These are phyloP conservation scores for Naganishia sp. DNA, from an alignment of 1,284 basidiomycete species.

Conservation along the genomic window DNA sequence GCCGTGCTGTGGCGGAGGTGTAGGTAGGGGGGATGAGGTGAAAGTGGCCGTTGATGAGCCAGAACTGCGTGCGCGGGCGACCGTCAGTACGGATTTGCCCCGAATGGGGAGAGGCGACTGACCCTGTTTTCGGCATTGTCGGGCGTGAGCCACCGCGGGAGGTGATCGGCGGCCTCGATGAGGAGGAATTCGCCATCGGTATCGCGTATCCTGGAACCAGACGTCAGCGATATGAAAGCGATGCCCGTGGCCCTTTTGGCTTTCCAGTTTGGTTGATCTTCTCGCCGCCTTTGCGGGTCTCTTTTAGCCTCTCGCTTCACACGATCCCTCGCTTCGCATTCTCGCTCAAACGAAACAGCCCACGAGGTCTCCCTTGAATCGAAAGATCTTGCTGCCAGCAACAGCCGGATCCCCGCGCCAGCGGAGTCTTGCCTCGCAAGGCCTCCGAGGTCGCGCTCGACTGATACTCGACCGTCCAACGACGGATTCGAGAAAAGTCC, in stretches of 20 bases:
- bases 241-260: constrained; percentile 4
- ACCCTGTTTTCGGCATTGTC: constrained; percentile 85
- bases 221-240: background rate
- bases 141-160: constrained; percentile 90
- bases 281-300: no score
- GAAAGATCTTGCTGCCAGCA: no score
- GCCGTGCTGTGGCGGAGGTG: constrained; percentile 65
- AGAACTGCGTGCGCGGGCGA: constrained; percentile 63
- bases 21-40: constrained; percentile 81
- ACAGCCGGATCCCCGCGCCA: no score
- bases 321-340: no score
- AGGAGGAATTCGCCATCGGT: constrained; percentile 94
- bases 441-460: no score
- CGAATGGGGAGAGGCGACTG: background rate
- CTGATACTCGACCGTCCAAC: no score
- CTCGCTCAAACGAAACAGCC: no score
- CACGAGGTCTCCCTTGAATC: no score
- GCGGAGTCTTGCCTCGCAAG: no score
- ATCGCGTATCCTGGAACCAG: constrained; percentile 65
- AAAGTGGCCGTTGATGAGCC: constrained; percentile 78
- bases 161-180: constrained; percentile 89
- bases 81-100: background rate
- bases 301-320: no score
- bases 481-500: no score
- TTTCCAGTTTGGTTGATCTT: no score